Evolutionary conservation across 768 basidiomycete genomes (phyloP), one percentile per base, ranked within the genome.

Genomic region (Astraeus odoratus): DNA sequence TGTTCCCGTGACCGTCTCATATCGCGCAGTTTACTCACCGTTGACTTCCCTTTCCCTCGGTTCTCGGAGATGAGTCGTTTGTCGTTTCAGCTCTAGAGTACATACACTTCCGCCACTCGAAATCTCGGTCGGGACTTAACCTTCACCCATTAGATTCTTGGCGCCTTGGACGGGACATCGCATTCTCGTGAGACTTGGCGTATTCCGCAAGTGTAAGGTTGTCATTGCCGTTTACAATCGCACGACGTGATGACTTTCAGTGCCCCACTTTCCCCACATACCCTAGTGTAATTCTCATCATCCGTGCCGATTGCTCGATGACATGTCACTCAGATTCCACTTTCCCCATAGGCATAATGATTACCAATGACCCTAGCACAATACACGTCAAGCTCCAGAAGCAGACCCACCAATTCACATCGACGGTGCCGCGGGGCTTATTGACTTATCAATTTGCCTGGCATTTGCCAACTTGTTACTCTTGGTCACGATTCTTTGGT

Each of bases 31-130:
- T 6, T 40, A 16, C 15, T 8, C 41, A 16, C 42, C 8, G 27
- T 15, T 6, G 33, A 16, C 15, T 8, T 33, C 39, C 30, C n/a
- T 22, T 33, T 23, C 31, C 47, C 47, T 43, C 47, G 47, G 42
- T 35, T 24, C 7, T 18, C 38, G 42, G 38, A 44, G 10, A n/a
- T 39, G 29, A 33, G 22, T 25, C 44, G 24, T 22, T 24, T 48
- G 7, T 43, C 30, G 22, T 39, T 39, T 23, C 20, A 39, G 36
- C 36, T 22, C 27, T 29, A 31, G 12, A 39, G 8, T 13, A 22
- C 36, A 9, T 4, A 20, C 36, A 37, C 22, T 20, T 12, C 10
- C 15, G n/a, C 20, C 15, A 15, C 37, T 24, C 22, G 37, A 22
- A 23, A 20, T 12, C 37, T 37, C 37, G 23, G 37, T 23, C 4